Evolutionary conservation across 768 basidiomycete species (phyloP), one percentile per base, ranked within the genome.

Genomic region (Cubamyces sp.): DNA sequence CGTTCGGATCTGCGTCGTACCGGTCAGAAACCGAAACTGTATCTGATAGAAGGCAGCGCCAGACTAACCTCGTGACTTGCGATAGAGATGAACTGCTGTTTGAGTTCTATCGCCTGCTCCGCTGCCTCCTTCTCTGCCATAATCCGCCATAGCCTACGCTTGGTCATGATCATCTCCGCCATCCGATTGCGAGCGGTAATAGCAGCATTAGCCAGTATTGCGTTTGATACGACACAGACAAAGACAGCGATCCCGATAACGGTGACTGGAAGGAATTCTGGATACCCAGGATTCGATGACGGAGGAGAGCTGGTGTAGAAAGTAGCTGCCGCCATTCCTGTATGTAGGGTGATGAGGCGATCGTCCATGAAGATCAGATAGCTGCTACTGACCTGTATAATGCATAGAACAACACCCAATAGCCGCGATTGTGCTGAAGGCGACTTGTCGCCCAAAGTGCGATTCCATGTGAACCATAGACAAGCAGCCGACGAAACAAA

Each of bases 111-210:
- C 37, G 71, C 70, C 65, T 70, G 71, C 54, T 73, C 71, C 2
- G 71, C 71, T 0, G 71, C 71, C 50, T 73, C 70, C 60, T 73
- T 73, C 62, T 73, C 71, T 5, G 71, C 71, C 71, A 73, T 73
- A 54, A 71, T 71, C 2, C 71, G 66, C 71, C 70, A 71, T 5
- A 71, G 48, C 9, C 70, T 57, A 1, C 71, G 60, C 56, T 68
- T 71, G 19, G 71, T 73, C 25, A 71, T 56, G 39, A 71, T 70
- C 46, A 70, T 66, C 57, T 73, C 71, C 39, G 70, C 71, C 70
- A 73, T 71, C 18, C 66, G 64, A 45, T 73, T 73, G 34, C 71
- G 66, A 3, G 71, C 68, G 8, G 61, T 62, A 21, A 71, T 70
- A 6, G 71, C 71, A 19, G 40, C 63, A 34, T 73, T 67, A 11